Base-by-base conservation (phyloP, 2,329 filamentous ascomycete species). In the Lecanicillium sp. region DNA sequence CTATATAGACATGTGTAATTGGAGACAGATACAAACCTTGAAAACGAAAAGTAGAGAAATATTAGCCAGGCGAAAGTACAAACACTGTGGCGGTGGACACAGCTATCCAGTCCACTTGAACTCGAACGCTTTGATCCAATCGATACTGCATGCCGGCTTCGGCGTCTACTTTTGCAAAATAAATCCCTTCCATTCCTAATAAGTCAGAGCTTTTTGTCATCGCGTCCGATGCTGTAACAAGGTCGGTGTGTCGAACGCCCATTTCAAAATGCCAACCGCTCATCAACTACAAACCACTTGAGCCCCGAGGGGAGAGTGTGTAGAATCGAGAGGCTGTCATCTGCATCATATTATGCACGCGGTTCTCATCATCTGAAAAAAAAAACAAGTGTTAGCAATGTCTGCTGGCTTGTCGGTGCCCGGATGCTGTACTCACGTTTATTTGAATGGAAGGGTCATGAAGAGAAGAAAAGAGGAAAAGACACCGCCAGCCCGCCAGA, bases 371-470 rank as follows among this genome's bases (percentile, higher is more conserved):
- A 96, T 94, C 88, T 95, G 56, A 3, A 30, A 42, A 36, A 3
- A 30, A 42, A 35, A 35, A 36, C 35, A 45, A 49, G 50, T 38
- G 53, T 66, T 55, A 68, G 59, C 40, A 13, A n/a, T 12, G 41
- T 35, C 36, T 38, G 41, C 39, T 39, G 29, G 41, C 50, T 44
- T 46, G 46, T 48, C 34, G 8, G 22, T 30, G 18, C 11, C 42
- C 43, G 31, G 27, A 38, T 33, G 9, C 35, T 29, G 43, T 39
- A 78, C 88, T 77, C 73, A 95, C 89, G 71, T 86, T 78, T 82
- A 80, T 83, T 94, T 94, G 94, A 95, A 89, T 85, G 88, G 89
- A 95, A 94, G 87, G 89, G 87, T 90, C 75, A 80, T 83, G 75
- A 80, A 71, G 55, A 58, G 67, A 65, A 70, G 73, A 72, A 63